phyloP scores from a whole-genome alignment of 2,329 filamentous ascomycete genomes.

The Bertia moriformis region DNA sequence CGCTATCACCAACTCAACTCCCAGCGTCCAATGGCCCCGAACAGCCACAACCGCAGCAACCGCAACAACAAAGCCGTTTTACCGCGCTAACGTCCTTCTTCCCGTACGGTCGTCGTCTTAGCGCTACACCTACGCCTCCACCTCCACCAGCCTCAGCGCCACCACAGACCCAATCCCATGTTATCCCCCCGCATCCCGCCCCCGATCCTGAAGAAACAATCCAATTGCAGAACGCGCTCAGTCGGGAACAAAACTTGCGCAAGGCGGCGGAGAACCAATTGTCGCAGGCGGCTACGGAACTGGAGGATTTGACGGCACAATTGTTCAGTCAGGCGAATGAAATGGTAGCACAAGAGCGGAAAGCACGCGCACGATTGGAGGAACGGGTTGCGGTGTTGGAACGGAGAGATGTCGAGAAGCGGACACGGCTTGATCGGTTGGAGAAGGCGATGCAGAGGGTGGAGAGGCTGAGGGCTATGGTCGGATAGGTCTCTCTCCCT shows the following conservation, averaged over 20 bases:
- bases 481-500: conserved; percentile 19
- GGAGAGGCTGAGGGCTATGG: conserved; percentile 38
- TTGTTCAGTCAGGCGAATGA: conserved; percentile 51
- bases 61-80: conserved; percentile 16
- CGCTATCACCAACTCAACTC: neutral
- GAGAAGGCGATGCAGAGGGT: conserved; percentile 40
- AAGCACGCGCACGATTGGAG: conserved; percentile 34
- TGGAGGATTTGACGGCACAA: conserved; percentile 44
- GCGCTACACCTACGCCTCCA: conserved; percentile 13
- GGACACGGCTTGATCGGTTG: conserved; percentile 32
- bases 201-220: conserved; percentile 11
- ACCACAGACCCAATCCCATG: conserved; percentile 4
- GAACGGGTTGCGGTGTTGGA: conserved; percentile 28
- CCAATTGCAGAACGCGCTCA: conserved; percentile 35
- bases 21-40: conserved; percentile 3
- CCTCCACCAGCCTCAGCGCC: conserved; percentile 6
- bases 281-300: conserved; percentile 35
- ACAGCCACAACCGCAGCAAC: conserved; percentile 9
- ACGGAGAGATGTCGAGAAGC: conserved; percentile 29
- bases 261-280: conserved; percentile 40
- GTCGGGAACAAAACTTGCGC: conserved; percentile 35
- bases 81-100: conserved; percentile 20
- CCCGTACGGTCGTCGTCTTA: conserved; percentile 17
- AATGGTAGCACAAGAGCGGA: conserved; percentile 49
- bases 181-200: conserved; percentile 3